Conservation (phyloP, 257 asterid species). For the Solanum tacnaense region DNA sequence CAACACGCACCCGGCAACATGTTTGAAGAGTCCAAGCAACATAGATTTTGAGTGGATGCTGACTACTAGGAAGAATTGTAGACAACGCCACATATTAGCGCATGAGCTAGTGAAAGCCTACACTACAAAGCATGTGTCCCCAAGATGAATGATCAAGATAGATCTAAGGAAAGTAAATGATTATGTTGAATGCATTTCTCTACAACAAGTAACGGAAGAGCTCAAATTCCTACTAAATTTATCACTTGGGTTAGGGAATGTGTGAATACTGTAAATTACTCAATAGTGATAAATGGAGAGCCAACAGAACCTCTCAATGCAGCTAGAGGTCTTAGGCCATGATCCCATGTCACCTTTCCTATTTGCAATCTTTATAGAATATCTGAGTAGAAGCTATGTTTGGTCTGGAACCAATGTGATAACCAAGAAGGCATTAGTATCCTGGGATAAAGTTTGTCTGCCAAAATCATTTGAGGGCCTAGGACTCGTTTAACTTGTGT, state of each 20-base stretch:
- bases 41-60: background rate
- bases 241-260: background rate
- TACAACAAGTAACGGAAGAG: background rate
- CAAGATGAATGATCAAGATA: background rate
- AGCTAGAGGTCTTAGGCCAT: background rate
- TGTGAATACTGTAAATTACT: background rate
- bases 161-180: background rate
- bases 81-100: background rate
- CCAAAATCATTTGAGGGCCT: background rate
- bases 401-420: background rate
- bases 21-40: background rate
- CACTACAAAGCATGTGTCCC: background rate
- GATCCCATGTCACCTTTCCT: background rate
- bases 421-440: background rate
- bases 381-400: background rate
- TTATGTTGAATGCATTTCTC: background rate
- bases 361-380: background rate
- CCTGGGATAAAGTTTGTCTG: background rate
- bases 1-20: background rate
- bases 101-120: background rate
- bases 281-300: background rate
- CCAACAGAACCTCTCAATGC: background rate
- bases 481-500: background rate
- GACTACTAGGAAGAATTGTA: background rate
- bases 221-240: background rate